Percentiles rank a stretch among this genome's conserved stretches.
These are phyloP conservation scores for Alternaria triticimaculans DNA, from an alignment of 2,329 filamentous ascomycete genomes.

Conservation along the genomic window DNA sequence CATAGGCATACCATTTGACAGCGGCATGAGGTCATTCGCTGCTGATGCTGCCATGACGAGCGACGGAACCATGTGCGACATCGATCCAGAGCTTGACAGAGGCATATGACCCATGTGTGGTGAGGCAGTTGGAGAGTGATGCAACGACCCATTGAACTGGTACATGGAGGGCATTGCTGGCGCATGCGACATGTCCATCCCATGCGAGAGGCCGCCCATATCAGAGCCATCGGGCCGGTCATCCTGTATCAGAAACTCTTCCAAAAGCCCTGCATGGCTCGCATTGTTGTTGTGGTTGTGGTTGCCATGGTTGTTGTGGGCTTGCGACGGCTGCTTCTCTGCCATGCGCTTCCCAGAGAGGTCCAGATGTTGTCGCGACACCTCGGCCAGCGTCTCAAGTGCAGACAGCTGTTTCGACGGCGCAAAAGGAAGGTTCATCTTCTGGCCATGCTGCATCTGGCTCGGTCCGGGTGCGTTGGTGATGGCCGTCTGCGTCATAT, in stretches of 20 bases:
- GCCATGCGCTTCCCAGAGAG: conserved; percentile 54
- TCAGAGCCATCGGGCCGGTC: conserved; percentile 43
- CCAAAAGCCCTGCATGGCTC: conserved; percentile 40
- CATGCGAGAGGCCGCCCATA: conserved; percentile 32
- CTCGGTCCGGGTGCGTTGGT: conserved; percentile 18
- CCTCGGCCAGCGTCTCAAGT: conserved; percentile 85
- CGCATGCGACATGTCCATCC: conserved; percentile 41
- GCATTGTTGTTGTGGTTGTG: conserved; percentile 19
- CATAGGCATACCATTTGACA: conserved; percentile 42
- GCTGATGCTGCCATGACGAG: conserved; percentile 51
- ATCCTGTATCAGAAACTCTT: conserved; percentile 50
- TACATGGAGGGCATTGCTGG: conserved; percentile 48
- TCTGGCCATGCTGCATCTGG: conserved; percentile 35
- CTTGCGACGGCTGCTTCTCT: conserved; percentile 36
- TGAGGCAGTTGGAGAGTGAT: conserved; percentile 45
- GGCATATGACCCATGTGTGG: conserved; percentile 44
- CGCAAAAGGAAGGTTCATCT: conserved; percentile 52
- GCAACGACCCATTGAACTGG: conserved; percentile 46
- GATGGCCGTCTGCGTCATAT: conserved; percentile 34
- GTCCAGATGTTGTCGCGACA: conserved; percentile 76
- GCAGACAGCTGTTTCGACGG: conserved; percentile 72
- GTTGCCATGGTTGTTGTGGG: conserved; percentile 13
- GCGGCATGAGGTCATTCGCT: conserved; percentile 49
- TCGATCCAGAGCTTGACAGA: conserved; percentile 34
- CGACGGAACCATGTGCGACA: conserved; percentile 46